Conservation (phyloP, 371 early-diverging fungal genomes). For the Mortierella sp. region DNA sequence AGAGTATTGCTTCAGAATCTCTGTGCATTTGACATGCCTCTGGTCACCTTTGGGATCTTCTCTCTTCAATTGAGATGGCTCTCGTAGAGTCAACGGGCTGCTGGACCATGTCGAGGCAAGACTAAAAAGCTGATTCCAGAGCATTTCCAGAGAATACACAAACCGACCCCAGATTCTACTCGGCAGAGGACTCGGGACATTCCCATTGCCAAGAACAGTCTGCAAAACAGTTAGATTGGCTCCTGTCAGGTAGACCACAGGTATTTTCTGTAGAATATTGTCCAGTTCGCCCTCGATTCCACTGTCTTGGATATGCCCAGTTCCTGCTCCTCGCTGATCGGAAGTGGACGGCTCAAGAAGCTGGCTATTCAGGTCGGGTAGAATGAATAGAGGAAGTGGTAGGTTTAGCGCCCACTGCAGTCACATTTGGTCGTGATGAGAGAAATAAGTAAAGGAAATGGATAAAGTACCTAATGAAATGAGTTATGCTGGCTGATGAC, state of each 20-base stretch:
- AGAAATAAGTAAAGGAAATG: no score
- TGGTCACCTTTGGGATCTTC: no score
- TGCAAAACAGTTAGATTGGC: conserved; percentile 19
- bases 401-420: no score
- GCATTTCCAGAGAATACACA: conserved; percentile 4
- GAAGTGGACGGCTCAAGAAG: not conserved
- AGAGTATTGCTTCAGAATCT: conserved; percentile 21
- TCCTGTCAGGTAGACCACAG: conserved; percentile 25
- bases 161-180: conserved; percentile 33
- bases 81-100: not conserved
- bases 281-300: no score
- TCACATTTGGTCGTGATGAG: no score
- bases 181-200: conserved; percentile 35
- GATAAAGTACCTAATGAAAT: conserved; percentile 29
- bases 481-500: conserved; percentile 19
- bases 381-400: no score
- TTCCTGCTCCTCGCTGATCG: not conserved
- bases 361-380: not conserved
- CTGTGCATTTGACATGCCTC: no score
- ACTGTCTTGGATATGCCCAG: not conserved
- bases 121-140: conserved; percentile 21
- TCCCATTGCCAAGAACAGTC: conserved; percentile 16
- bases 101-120: not conserved
- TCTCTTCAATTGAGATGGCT: not conserved
- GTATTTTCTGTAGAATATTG: no score